A percentile compares a stretch with the other conserved stretches of the same genome.
Evolutionary conservation across 148 eudicot genomes (phyloP).

Genomic region (Persicaria tinctoria): DNA sequence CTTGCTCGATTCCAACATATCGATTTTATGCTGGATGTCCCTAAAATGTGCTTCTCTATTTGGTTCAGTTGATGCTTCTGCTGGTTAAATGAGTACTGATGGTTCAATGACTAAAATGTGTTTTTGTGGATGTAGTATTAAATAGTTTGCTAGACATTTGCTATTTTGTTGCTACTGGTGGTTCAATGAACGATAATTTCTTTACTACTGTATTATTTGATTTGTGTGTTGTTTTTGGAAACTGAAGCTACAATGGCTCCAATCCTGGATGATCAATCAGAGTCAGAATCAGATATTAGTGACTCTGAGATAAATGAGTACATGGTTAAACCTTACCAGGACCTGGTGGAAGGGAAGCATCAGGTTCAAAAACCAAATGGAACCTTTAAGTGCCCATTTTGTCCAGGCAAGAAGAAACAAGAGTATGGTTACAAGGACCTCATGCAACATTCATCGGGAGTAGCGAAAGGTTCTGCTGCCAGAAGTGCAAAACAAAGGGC

Average conservation of each 20-base stretch:
- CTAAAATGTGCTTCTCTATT: no score
- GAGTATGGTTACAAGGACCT: slow-evolving; percentile 76
- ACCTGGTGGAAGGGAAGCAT: slow-evolving; percentile 39
- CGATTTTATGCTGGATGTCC: no score
- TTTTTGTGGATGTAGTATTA: neutral
- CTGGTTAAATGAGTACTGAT: no score
- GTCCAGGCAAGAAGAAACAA: slow-evolving; percentile 89
- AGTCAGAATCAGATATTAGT: slow-evolving; percentile 75
- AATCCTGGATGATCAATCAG: slow-evolving; percentile 42
- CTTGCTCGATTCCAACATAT: no score
- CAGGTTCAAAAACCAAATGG: slow-evolving; percentile 51
- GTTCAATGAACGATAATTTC: neutral
- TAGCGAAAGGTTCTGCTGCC: slow-evolving; percentile 55
- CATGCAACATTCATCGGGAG: slow-evolving; percentile 68
- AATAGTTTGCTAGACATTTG: neutral
- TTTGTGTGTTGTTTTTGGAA: neutral
- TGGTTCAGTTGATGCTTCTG: no score
- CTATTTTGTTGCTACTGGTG: neutral
- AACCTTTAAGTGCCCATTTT: slow-evolving; percentile 75
- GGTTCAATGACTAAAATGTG: neutral
- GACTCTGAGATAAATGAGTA: slow-evolving; percentile 82
- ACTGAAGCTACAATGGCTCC: slow-evolving; percentile 29
- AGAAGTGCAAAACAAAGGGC: slow-evolving; percentile 65
- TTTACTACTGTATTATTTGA: neutral
- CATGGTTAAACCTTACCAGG: slow-evolving; percentile 61